These are phyloP conservation scores for Talaromyces islandicus DNA, from an alignment of 2,329 filamentous ascomycete species.

Conservation along the genomic window DNA sequence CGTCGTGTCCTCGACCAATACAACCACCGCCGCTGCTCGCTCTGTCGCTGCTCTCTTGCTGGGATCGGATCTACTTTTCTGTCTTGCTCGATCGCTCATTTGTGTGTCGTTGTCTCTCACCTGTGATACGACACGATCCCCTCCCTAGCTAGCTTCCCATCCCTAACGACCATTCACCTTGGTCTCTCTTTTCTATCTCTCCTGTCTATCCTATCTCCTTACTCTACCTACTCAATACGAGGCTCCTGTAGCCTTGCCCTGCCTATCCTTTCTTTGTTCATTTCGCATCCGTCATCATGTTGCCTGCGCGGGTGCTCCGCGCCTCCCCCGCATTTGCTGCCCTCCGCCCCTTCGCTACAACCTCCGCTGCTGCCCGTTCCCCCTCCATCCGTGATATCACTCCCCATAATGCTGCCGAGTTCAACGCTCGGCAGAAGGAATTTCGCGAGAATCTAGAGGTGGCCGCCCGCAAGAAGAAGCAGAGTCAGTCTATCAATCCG, in stretches of 20 bases:
- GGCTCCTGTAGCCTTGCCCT: background rate
- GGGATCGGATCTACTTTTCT: background rate
- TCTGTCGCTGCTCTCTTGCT: background rate
- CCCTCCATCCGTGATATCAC: conserved; percentile 86
- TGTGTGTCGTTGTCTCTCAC: background rate
- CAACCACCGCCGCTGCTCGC: background rate
- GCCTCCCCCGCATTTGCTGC: conserved; percentile 42
- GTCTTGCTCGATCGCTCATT: background rate
- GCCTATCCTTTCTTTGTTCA: background rate
- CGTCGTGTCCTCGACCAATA: background rate
- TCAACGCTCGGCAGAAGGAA: conserved; percentile 75
- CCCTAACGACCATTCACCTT: background rate
- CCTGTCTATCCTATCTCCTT: background rate
- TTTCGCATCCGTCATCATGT: conserved; percentile 25
- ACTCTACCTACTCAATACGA: background rate
- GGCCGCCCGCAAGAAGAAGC: conserved; percentile 67
- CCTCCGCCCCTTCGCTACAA: conserved; percentile 55
- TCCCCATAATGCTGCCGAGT: conserved; percentile 63
- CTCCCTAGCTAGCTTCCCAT: background rate
- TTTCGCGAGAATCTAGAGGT: conserved; percentile 74
- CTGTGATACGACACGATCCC: background rate
- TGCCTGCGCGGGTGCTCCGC: conserved; percentile 46
- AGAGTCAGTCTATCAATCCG: conserved; percentile 63
- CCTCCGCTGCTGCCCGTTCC: conserved; percentile 45
- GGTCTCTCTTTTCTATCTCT: too few relatives aligned